Conservation (phyloP, 371 early-diverging fungal genomes). For the Zancudomyces culisetae region DNA sequence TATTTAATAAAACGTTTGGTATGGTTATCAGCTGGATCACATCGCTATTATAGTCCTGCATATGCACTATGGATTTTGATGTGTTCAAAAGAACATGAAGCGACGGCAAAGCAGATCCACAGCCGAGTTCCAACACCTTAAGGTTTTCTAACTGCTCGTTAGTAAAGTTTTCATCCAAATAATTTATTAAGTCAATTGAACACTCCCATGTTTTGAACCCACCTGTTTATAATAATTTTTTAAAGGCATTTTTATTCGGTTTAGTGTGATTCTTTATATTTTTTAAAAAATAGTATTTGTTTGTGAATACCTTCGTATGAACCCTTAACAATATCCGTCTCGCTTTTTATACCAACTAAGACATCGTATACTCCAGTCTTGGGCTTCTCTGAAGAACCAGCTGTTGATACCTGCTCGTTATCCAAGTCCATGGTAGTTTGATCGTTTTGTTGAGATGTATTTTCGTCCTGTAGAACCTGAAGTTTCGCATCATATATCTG, state of each 20-base stretch:
- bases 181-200: background rate
- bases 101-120: slow-evolving; percentile 76
- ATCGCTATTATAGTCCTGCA: slow-evolving; percentile 83
- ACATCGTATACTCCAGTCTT: background rate
- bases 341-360: background rate
- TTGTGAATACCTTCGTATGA: too few species aligned
- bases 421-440: background rate
- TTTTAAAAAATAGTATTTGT: too few species aligned
- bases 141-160: background rate
- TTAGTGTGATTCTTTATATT: too few species aligned
- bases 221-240: background rate
- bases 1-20: slow-evolving; percentile 75
- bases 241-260: too few species aligned
- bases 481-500: background rate
- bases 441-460: background rate
- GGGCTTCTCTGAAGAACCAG: background rate
- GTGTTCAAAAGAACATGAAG: slow-evolving; percentile 41
- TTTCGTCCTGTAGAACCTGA: background rate
- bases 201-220: slow-evolving; percentile 2
- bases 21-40: slow-evolving; percentile 70
- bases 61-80: slow-evolving; percentile 40
- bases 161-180: background rate
- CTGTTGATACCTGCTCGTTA: background rate
- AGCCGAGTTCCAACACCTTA: slow-evolving; percentile 48
- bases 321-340: background rate